These are phyloP conservation scores for Saccharomycopsis babjevae DNA, from an alignment of 805 yeast species.

Conservation along the genomic window DNA sequence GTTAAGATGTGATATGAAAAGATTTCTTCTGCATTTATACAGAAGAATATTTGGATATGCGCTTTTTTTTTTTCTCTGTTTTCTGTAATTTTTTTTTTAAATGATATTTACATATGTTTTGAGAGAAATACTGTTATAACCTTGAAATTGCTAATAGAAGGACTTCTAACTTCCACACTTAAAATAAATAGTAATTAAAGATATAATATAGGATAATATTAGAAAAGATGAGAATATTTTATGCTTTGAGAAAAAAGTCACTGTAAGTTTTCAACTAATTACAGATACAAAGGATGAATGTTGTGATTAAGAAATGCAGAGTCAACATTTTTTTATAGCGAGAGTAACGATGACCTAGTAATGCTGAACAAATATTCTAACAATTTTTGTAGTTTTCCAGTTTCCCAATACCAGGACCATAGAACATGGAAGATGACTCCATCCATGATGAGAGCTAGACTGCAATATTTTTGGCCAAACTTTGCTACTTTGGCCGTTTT, in stretches of 20 bases:
- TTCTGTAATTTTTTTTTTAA: neutral
- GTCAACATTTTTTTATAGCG: too few species aligned
- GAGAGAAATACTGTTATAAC: neutral
- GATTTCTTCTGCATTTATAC: neutral
- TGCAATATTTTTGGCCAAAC: conserved; percentile 76
- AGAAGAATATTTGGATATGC: neutral
- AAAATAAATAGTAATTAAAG: neutral
- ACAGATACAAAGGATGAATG: too few species aligned
- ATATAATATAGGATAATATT: neutral
- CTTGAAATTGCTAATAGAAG: neutral
- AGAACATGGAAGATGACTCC: conserved; percentile 83
- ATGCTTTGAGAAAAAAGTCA: neutral
- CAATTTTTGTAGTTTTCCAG: conserved; percentile 11
- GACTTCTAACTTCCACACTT: neutral
- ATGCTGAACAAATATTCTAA: neutral
- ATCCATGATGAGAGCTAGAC: conserved; percentile 82
- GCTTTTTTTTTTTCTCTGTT: neutral
- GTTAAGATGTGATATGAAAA: neutral
- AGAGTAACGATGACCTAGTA: too few species aligned
- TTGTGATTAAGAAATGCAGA: too few species aligned
- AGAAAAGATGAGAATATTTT: neutral
- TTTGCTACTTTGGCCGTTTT: conserved; percentile 50
- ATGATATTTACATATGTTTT: neutral
- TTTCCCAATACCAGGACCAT: conserved; percentile 47
- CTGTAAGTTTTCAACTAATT: neutral